These are phyloP conservation scores for Rhizophagus prolifer DNA, from an alignment of 192 early-diverging fungal genomes.

Conservation along the genomic window DNA sequence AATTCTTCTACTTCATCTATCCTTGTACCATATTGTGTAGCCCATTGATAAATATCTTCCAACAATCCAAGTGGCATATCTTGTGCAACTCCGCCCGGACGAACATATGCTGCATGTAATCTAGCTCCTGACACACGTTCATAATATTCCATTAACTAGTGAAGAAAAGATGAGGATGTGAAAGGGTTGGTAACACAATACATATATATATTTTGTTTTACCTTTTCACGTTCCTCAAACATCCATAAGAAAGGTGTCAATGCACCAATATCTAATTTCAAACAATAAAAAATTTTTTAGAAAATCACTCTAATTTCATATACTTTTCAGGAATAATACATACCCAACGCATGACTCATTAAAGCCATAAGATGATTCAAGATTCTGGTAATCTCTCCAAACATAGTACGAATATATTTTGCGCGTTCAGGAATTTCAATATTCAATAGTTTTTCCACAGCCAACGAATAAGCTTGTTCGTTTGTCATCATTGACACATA, in stretches of 20 bases:
- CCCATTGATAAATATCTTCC: conserved; percentile 96
- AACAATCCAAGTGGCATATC: conserved; percentile 92
- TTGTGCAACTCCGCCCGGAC: conserved; percentile 91
- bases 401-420: conserved; percentile 96
- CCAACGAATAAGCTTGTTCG: conserved; percentile 96
- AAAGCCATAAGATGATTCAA: conserved; percentile 99
- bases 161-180: not conserved
- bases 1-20: conserved; percentile 96
- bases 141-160: conserved; percentile 95
- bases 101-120: conserved; percentile 96
- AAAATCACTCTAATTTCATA: not conserved
- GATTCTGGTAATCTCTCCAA: conserved; percentile 96
- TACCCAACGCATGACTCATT: conserved; percentile 89
- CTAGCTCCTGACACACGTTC: conserved; percentile 98
- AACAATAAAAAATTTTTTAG: not conserved
- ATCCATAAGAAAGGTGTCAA: conserved; percentile 98
- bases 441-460: conserved; percentile 98
- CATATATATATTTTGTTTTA: not conserved
- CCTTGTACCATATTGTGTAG: conserved; percentile 82
- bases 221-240: conserved; percentile 98
- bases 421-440: conserved; percentile 91
- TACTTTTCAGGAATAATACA: not conserved
- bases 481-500: conserved; percentile 99
- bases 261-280: conserved; percentile 77
- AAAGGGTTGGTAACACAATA: not conserved